phyloP scores from a whole-genome alignment of 2,329 filamentous ascomycete species.

The Aureobasidium sp. region DNA sequence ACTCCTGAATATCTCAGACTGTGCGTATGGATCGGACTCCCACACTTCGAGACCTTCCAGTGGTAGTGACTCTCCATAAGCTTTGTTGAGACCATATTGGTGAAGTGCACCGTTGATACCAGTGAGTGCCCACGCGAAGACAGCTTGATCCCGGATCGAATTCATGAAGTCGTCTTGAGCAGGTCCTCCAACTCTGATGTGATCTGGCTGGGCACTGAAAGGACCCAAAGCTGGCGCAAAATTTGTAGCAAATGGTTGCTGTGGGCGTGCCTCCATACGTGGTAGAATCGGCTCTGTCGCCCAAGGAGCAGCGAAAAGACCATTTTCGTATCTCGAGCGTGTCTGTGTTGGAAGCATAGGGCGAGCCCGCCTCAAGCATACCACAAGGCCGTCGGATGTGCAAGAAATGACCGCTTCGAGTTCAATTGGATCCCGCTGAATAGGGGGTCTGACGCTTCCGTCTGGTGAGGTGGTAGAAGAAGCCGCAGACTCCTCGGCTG shows the following conservation, averaged over 20 bases:
- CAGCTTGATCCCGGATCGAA: constrained; percentile 74
- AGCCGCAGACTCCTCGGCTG: constrained; percentile 31
- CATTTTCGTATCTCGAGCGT: constrained; percentile 47
- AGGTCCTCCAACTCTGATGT: constrained; percentile 42
- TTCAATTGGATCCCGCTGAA: constrained; percentile 49
- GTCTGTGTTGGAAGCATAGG: constrained; percentile 56
- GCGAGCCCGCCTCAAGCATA: constrained; percentile 68
- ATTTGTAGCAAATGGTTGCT: constrained; percentile 22
- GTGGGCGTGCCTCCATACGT: constrained; percentile 31
- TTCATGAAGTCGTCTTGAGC: constrained; percentile 60
- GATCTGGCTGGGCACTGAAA: constrained; percentile 22
- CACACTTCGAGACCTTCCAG: constrained; percentile 55
- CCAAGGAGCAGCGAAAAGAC: constrained; percentile 76
- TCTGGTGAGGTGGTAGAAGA: constrained; percentile 23
- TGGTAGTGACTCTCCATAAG: constrained; percentile 58
- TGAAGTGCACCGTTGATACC: constrained; percentile 73
- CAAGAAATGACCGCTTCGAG: constrained; percentile 88
- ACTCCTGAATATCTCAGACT: constrained; percentile 10
- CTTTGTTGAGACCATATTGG: constrained; percentile 55
- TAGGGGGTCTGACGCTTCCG: neutral
- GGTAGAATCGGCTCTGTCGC: constrained; percentile 57
- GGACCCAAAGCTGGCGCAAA: constrained; percentile 34
- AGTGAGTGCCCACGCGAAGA: constrained; percentile 79
- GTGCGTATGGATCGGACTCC: constrained; percentile 35
- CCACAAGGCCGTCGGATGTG: constrained; percentile 79